Base-by-base conservation (phyloP, 2,329 filamentous ascomycete genomes). In the Colletotrichum tropicicola region DNA sequence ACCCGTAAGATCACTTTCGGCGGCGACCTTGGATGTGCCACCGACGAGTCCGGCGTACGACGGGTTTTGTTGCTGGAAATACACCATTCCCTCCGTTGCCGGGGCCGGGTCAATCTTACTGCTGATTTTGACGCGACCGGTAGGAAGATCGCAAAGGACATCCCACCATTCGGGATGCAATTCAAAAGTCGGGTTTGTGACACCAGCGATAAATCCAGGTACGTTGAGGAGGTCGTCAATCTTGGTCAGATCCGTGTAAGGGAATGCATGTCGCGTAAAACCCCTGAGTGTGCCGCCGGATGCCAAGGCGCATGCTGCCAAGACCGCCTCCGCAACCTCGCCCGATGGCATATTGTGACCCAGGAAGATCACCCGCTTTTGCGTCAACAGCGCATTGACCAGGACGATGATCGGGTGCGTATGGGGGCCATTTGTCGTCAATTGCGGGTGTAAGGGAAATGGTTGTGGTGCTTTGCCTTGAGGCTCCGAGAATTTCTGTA, bases 131-230 rank as follows among this genome's bases (percentile, higher is more conserved):
- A 99, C 94, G 44, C 94, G 90, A 9, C 96, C 96, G 2, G 91
- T 95, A 0, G 94, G 92, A 43, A 99, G 83, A 77, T 99, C 96
- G 77, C 96, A 99, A 12, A 99, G 85, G 9, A 99, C 80, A 78
- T 99, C 96, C 96, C 96, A 99, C 96, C 96, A 99, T 75, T 98
- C 94, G 0, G 92, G 92, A 73, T 98, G 95, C 73, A 94, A 89
- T 67, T 95, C 94, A 75, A 99, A 99, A 0, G 94, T 95, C 6
- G 96, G 96, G 74, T 99, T 99, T 1, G 95, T 99, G 41, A 99
- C 96, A 61, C 96, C 96, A 3, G 96, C 96, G 71, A 99, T 97
- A 78, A 99, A 99, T 2, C 96, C 96, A 6, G 96, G 95, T 0
- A 99, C 96, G 72, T 97, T 95, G 49, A 99, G 85, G 10, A 99